These are phyloP conservation scores for Eimeria necatrix DNA, from an alignment of 169 alveolate genomes.

Conservation along the genomic window DNA sequence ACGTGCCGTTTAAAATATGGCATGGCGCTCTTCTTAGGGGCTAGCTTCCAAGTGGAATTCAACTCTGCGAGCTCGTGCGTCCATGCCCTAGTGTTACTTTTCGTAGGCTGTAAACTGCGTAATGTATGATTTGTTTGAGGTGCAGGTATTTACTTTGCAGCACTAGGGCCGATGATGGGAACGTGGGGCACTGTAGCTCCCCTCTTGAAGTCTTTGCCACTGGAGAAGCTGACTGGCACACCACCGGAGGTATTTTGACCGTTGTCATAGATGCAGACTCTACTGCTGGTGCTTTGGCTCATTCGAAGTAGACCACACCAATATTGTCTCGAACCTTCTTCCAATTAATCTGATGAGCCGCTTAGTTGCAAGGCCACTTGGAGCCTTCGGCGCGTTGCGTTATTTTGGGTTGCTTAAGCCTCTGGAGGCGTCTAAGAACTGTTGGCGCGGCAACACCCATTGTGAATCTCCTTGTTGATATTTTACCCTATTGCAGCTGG, in stretches of 20 bases:
- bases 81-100: no score
- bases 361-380: no score
- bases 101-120: background rate
- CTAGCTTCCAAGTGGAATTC: no score
- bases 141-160: constrained; percentile 65
- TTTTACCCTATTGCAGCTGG: background rate
- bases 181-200: constrained; percentile 69
- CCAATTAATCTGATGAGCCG: no score
- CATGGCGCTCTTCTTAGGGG: no score
- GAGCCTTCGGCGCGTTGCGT: no score
- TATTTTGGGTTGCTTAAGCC: no score
- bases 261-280: background rate
- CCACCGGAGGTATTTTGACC: constrained; percentile 2
- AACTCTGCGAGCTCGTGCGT: no score
- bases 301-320: no score
- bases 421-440: no score
- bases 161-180: constrained; percentile 69
- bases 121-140: background rate
- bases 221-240: constrained; percentile 18
- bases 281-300: background rate
- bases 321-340: no score
- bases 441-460: background rate
- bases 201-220: constrained; percentile 13
- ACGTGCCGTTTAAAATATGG: no score
- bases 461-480: background rate